Evolutionary conservation across 2,329 filamentous ascomycete genomes (phyloP).

Genomic region (Endoconidiophora laricicola): DNA sequence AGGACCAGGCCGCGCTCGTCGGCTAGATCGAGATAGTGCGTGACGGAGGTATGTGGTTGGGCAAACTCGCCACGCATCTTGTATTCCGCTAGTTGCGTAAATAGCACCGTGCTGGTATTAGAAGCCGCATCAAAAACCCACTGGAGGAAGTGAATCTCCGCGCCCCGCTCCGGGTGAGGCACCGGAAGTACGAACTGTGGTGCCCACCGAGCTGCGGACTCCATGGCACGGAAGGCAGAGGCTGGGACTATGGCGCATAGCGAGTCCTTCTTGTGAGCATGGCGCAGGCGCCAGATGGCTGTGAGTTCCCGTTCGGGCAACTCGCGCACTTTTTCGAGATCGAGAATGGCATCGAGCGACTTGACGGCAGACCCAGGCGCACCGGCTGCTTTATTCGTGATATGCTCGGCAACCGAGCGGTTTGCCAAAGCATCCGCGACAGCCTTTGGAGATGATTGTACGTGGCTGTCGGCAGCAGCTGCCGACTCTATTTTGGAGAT

Average conservation of each 20-base stretch:
- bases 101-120: constrained; percentile 60
- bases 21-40: constrained; percentile 72
- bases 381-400: constrained; percentile 5
- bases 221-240: constrained; percentile 57
- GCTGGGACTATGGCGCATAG: constrained; percentile 73
- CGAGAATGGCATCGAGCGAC: constrained; percentile 41
- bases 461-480: constrained; percentile 13
- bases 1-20: constrained; percentile 63
- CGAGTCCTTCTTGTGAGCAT: constrained; percentile 53
- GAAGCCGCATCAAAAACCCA: constrained; percentile 69
- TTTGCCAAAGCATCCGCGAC: constrained; percentile 17
- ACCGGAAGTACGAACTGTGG: constrained; percentile 88
- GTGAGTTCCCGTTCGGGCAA: constrained; percentile 72
- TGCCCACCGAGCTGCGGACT: constrained; percentile 50
- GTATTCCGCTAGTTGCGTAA: constrained; percentile 86
- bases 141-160: constrained; percentile 91
- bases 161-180: constrained; percentile 48
- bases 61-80: constrained; percentile 82
- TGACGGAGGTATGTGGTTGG: constrained; percentile 82
- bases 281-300: constrained; percentile 76
- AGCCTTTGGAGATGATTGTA: constrained; percentile 15
- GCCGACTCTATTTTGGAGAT: neutral
- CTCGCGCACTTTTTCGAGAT: constrained; percentile 57
- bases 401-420: constrained; percentile 18
- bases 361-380: constrained; percentile 21